Conservation (phyloP, 2,329 filamentous ascomycete genomes). For the Teratosphaeria zuluensis region DNA sequence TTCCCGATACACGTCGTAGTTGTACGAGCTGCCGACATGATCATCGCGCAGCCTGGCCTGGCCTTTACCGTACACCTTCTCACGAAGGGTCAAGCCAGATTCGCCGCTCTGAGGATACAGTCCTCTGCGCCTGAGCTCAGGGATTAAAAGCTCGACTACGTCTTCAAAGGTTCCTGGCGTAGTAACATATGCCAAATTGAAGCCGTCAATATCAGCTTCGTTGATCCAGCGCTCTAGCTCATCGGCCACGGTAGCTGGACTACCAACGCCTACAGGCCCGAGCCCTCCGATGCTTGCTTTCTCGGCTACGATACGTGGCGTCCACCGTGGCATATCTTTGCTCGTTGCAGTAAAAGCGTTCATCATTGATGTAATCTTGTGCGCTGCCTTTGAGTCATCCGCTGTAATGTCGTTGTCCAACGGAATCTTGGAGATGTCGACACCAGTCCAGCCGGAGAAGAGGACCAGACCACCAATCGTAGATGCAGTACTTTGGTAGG, state of each 20-base stretch:
- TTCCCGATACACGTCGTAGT: not conserved
- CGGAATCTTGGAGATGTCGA: constrained; percentile 50
- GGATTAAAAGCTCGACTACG: constrained; percentile 54
- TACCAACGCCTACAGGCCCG: constrained; percentile 56
- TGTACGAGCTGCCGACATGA: not conserved
- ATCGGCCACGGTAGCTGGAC: constrained; percentile 41
- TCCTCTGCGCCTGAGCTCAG: constrained; percentile 52
- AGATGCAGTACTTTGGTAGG: constrained; percentile 52
- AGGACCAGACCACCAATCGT: constrained; percentile 59
- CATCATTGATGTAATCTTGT: constrained; percentile 35
- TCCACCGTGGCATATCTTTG: constrained; percentile 43
- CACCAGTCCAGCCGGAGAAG: constrained; percentile 67
- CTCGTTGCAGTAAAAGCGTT: constrained; percentile 19
- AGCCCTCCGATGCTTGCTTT: constrained; percentile 60
- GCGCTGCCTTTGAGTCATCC: constrained; percentile 47
- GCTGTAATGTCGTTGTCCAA: constrained; percentile 55
- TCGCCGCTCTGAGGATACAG: constrained; percentile 45
- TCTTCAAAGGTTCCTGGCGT: constrained; percentile 60
- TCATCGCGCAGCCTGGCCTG: not conserved
- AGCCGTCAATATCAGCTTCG: constrained; percentile 64
- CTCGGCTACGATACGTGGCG: constrained; percentile 41
- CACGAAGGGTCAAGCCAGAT: constrained; percentile 49
- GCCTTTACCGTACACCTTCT: constrained; percentile 38
- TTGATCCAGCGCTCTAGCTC: constrained; percentile 43
- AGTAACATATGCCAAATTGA: constrained; percentile 63